These are phyloP conservation scores for Cerioporus squamosus DNA, from an alignment of 1,284 basidiomycete genomes.

Conservation along the genomic window DNA sequence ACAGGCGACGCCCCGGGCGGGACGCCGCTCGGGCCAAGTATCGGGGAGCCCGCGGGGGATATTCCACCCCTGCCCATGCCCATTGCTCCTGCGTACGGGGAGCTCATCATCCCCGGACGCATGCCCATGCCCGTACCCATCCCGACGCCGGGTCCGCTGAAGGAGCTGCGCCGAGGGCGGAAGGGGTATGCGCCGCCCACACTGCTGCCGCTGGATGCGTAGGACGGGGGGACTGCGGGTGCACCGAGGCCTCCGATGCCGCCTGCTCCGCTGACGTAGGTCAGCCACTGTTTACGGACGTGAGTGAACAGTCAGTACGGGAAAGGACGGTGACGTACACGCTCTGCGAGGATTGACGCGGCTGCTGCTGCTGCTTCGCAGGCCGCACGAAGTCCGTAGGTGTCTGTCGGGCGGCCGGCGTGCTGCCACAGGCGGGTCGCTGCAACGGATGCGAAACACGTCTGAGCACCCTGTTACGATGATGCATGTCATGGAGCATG, in stretches of 20 bases:
- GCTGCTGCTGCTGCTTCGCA: slow-evolving; percentile 18
- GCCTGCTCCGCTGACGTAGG: background rate
- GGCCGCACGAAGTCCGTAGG: slow-evolving; percentile 15
- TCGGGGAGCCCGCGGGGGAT: background rate
- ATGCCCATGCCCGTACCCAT: background rate
- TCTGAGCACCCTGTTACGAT: background rate
- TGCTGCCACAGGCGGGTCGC: slow-evolving; percentile 22
- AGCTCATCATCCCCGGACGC: background rate
- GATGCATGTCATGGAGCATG: background rate
- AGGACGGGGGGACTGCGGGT: background rate
- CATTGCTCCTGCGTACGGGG: background rate
- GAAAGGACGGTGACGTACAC: slow-evolving; percentile 8
- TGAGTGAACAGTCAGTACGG: background rate
- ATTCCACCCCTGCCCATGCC: background rate
- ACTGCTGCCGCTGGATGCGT: background rate
- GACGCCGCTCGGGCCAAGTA: background rate
- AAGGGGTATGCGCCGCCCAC: slow-evolving; percentile 1
- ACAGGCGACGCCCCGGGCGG: background rate
- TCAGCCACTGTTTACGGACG: background rate
- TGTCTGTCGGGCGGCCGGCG: slow-evolving; percentile 16
- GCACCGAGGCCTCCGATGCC: background rate
- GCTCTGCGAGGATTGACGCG: slow-evolving; percentile 18
- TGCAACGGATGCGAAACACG: background rate
- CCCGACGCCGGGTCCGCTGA: background rate
- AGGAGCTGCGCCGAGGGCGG: slow-evolving; percentile 5